Conservation (phyloP, 306 rosid genomes). For the Datisca glomerata region DNA sequence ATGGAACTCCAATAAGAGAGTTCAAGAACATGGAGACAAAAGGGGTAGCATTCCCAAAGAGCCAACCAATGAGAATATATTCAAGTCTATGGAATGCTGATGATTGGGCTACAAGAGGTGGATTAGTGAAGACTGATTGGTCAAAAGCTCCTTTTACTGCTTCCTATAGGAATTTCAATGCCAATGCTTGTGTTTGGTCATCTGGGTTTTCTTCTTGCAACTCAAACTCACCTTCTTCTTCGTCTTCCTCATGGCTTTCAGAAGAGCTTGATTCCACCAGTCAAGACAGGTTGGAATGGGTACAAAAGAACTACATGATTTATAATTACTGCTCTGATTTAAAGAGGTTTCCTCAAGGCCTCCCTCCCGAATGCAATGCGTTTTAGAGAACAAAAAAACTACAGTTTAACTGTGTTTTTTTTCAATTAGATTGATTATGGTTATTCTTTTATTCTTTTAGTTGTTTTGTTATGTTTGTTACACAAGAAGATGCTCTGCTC, state of each 20-base stretch:
- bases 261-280: constrained; percentile 29
- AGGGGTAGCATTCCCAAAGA: constrained; percentile 59
- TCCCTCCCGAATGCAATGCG: constrained; percentile 56
- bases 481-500: too few species aligned
- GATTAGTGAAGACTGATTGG: constrained; percentile 65
- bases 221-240: constrained; percentile 14
- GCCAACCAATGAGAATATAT: constrained; percentile 53
- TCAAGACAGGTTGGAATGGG: constrained; percentile 31
- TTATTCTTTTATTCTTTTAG: too few species aligned
- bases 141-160: constrained; percentile 58
- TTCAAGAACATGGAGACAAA: constrained; percentile 47
- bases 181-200: constrained; percentile 39
- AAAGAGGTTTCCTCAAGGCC: constrained; percentile 48
- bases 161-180: constrained; percentile 49
- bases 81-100: constrained; percentile 74
- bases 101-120: constrained; percentile 84
- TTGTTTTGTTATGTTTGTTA: too few species aligned
- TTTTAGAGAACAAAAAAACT: too few species aligned
- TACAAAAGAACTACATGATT: constrained; percentile 54
- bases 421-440: too few species aligned
- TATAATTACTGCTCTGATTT: constrained; percentile 52
- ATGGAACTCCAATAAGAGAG: constrained; percentile 63
- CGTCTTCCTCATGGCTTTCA: constrained; percentile 26
- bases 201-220: constrained; percentile 39
- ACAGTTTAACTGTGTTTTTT: too few species aligned